Evolutionary conservation across 116 monocot species (phyloP).

Genomic region (Trichopus zeylanicus): DNA sequence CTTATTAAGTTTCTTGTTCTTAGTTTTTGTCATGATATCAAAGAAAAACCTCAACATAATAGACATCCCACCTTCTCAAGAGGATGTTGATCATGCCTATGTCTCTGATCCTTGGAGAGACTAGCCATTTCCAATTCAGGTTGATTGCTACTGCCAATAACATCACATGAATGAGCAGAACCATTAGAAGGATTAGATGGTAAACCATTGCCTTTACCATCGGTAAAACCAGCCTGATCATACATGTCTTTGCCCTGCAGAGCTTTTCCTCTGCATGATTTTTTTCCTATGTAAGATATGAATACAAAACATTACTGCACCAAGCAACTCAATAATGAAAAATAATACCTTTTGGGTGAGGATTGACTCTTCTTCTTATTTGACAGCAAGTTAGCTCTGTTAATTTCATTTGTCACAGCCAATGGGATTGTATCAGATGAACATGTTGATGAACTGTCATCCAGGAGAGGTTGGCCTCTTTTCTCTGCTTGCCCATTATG

Average conservation of each 20-base stretch:
- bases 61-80: conserved; percentile 33
- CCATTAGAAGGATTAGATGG: conserved; percentile 21
- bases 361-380: conserved; percentile 23
- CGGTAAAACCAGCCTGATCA: no score
- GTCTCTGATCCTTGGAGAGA: no score
- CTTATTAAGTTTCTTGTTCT: no score
- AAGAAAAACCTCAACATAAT: background rate
- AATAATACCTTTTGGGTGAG: conserved; percentile 44
- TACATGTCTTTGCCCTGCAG: conserved; percentile 22
- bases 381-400: conserved; percentile 29
- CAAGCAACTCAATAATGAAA: background rate
- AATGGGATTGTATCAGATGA: conserved; percentile 60
- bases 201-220: conserved; percentile 14
- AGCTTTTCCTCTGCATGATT: conserved; percentile 40
- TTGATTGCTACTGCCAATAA: conserved; percentile 13
- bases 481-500: conserved; percentile 38
- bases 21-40: no score
- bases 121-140: conserved; percentile 17
- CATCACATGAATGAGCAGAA: conserved; percentile 17
- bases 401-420: conserved; percentile 33
- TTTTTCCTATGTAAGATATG: conserved; percentile 6
- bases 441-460: conserved; percentile 57
- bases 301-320: background rate
- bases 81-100: no score
- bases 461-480: conserved; percentile 23